A percentile compares a stretch with the other conserved stretches of the same genome.
Evolutionary conservation across 2,329 filamentous ascomycete species (phyloP).

Genomic region (Gremmenia infestans): DNA sequence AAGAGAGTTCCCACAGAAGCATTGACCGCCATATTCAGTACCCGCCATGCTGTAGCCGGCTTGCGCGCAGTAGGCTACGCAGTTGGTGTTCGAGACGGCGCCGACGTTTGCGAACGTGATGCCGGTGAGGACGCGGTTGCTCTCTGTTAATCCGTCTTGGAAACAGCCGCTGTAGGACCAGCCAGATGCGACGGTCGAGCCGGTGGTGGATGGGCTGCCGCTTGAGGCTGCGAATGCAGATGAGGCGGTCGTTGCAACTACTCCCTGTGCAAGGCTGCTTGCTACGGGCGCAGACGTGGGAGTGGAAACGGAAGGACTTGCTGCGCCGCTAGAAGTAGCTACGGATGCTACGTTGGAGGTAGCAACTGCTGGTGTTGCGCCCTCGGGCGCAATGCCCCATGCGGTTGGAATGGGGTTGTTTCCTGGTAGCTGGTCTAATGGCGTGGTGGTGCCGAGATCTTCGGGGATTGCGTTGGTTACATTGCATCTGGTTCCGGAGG

Average conservation of each 20-base stretch:
- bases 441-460: constrained; percentile 30
- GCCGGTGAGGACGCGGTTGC: constrained; percentile 35
- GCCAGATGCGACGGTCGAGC: constrained; percentile 23
- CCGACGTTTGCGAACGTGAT: constrained; percentile 39
- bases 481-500: constrained; percentile 43
- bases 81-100: constrained; percentile 40
- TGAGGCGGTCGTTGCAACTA: background rate
- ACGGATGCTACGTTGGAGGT: constrained; percentile 2
- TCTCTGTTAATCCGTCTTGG: constrained; percentile 26
- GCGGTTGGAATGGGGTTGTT: constrained; percentile 46
- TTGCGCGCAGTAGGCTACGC: constrained; percentile 43
- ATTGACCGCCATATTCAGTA: constrained; percentile 44
- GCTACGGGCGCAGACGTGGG: background rate
- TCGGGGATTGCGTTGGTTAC: constrained; percentile 45
- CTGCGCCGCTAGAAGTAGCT: background rate
- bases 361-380: constrained; percentile 1
- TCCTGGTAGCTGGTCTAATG: constrained; percentile 48
- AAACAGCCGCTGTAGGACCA: constrained; percentile 43
- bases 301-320: background rate
- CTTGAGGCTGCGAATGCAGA: background rate
- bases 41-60: constrained; percentile 43
- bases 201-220: constrained; percentile 7
- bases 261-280: constrained; percentile 23
- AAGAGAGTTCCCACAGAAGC: constrained; percentile 43
- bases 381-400: constrained; percentile 35